These are phyloP conservation scores for Chlamydomonas sphaeroides DNA, from an alignment of 139 green algal species.

Conservation along the genomic window DNA sequence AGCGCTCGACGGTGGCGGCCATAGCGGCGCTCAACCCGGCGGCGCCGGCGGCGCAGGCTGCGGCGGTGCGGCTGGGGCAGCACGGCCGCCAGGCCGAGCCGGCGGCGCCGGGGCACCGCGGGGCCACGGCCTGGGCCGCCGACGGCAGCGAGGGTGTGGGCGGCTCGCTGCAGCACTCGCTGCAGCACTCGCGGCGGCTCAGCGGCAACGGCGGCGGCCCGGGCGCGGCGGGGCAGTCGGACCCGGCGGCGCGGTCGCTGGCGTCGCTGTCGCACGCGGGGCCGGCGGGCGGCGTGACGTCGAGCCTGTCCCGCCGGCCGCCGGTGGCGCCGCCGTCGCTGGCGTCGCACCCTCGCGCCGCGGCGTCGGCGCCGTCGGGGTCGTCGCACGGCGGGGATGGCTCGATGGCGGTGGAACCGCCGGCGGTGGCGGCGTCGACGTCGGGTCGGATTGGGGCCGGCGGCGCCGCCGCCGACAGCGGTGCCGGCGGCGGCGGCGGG, in stretches of 20 bases:
- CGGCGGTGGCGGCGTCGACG: too few relatives aligned
- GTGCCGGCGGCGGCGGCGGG: neutral
- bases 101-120: too few relatives aligned
- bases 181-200: neutral
- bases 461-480: neutral
- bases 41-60: neutral
- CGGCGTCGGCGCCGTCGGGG: too few relatives aligned
- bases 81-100: neutral
- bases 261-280: neutral
- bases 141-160: too few relatives aligned
- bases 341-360: neutral
- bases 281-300: too few relatives aligned
- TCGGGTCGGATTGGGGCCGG: neutral
- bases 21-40: slow-evolving; percentile 26
- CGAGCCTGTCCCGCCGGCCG: neutral
- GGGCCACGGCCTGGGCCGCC: too few relatives aligned
- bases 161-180: too few relatives aligned
- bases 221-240: too few relatives aligned
- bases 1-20: slow-evolving; percentile 1
- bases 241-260: neutral
- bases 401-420: too few relatives aligned
- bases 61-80: neutral
- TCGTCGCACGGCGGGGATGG: too few relatives aligned
- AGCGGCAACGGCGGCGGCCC: too few relatives aligned
- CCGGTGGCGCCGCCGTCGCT: too few relatives aligned